These are phyloP conservation scores for Akanthomyces lecanii DNA, from an alignment of 2,329 filamentous ascomycete species.

Conservation along the genomic window DNA sequence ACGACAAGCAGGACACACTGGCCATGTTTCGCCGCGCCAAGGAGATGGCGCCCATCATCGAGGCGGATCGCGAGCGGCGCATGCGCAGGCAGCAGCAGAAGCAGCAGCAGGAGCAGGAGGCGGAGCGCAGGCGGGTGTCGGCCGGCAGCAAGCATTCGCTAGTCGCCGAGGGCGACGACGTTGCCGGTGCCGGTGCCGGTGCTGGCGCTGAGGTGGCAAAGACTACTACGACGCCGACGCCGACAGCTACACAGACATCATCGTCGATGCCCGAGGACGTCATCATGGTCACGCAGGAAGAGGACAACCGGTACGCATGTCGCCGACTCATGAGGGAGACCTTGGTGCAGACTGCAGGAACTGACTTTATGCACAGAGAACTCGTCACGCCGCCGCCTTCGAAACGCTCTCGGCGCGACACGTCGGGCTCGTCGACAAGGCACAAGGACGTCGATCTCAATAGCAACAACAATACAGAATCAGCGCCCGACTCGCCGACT, in stretches of 20 bases:
- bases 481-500: background rate
- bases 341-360: background rate
- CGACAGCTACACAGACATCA: slow-evolving; percentile 10
- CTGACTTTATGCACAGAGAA: slow-evolving; percentile 24
- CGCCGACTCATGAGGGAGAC: too few relatives aligned
- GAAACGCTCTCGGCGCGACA: slow-evolving; percentile 30
- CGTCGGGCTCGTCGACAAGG: slow-evolving; percentile 22
- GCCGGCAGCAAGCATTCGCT: slow-evolving; percentile 4
- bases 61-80: slow-evolving; percentile 37
- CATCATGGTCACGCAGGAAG: background rate
- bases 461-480: background rate
- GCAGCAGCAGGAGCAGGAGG: slow-evolving; percentile 20
- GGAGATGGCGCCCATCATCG: slow-evolving; percentile 43
- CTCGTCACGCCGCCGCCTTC: slow-evolving; percentile 36
- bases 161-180: background rate
- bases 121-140: slow-evolving; percentile 7
- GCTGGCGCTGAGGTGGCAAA: background rate
- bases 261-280: background rate
- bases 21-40: slow-evolving; percentile 48
- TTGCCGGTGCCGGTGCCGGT: background rate
- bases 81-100: slow-evolving; percentile 24
- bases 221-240: slow-evolving; percentile 23
- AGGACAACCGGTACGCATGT: background rate
- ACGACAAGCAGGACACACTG: slow-evolving; percentile 37
- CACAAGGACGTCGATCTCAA: slow-evolving; percentile 19